These are phyloP conservation scores for Cornus kousa DNA, from an alignment of 148 eudicot genomes.

Conservation along the genomic window DNA sequence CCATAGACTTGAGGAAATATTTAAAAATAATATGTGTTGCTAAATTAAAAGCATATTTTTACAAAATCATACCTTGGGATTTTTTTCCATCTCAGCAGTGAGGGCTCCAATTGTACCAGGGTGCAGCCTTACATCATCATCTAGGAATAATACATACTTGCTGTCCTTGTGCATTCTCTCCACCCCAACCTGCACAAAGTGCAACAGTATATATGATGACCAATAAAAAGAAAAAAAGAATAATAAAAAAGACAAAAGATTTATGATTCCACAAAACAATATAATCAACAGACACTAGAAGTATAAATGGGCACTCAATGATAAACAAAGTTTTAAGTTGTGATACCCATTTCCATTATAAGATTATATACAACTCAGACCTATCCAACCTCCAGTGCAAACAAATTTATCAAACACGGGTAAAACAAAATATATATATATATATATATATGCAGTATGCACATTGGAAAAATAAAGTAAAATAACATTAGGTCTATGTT, in stretches of 20 bases:
- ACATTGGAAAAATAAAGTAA: no score
- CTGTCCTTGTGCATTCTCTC: conserved; percentile 91
- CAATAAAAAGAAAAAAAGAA: no score
- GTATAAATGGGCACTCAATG: neutral
- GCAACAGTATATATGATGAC: neutral
- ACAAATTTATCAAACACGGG: neutral
- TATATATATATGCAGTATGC: neutral
- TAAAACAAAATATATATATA: neutral
- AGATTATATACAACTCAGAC: neutral
- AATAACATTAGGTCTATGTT: neutral
- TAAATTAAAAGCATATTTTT: conserved; percentile 2
- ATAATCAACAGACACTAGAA: neutral
- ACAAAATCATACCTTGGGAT: conserved; percentile 62
- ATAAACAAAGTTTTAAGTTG: neutral
- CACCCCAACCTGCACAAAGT: conserved; percentile 70
- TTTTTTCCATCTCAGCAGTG: conserved; percentile 90
- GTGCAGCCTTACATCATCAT: conserved; percentile 96
- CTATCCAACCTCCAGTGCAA: neutral
- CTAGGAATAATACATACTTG: conserved; percentile 92
- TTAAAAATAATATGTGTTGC: neutral
- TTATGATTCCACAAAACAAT: neutral
- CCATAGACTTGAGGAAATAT: neutral
- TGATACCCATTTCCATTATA: neutral
- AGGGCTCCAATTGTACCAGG: conserved; percentile 98
- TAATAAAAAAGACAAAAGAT: no score